Evolutionary conservation across 805 yeast species (phyloP).

Genomic region (Myxozyma vanderwaltii): DNA sequence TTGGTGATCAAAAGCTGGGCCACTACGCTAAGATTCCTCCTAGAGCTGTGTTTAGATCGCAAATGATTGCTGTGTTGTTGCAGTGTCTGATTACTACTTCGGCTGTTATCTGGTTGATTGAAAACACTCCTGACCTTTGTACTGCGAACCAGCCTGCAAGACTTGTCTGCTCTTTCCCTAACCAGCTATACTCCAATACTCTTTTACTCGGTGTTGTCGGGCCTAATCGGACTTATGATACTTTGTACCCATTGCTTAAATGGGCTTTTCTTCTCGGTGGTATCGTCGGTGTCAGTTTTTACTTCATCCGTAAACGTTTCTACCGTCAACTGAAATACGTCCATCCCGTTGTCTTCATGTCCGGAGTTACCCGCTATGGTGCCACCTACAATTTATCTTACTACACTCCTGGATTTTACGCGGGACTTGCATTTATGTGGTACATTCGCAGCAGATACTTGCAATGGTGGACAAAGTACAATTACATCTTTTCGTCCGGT

Average conservation of each 20-base stretch:
- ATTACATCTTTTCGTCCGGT: constrained; percentile 65
- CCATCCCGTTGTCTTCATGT: constrained; percentile 33
- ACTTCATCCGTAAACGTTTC: constrained; percentile 18
- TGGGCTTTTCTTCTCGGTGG: constrained; percentile 36
- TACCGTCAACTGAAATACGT: constrained; percentile 16
- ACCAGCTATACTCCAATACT: constrained; percentile 35
- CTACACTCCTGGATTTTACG: constrained; percentile 48
- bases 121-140: constrained; percentile 34
- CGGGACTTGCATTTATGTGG: constrained; percentile 59
- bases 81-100: constrained; percentile 57
- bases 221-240: constrained; percentile 35
- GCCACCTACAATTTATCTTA: constrained; percentile 28
- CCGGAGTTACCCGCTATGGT: constrained; percentile 32
- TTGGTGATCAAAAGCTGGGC: constrained; percentile 51
- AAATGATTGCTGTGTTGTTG: constrained; percentile 54
- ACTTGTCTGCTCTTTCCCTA: constrained; percentile 37
- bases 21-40: constrained; percentile 60
- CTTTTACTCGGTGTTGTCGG: constrained; percentile 38
- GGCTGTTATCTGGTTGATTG: constrained; percentile 51
- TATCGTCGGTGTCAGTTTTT: constrained; percentile 25
- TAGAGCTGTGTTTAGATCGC: constrained; percentile 52
- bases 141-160: constrained; percentile 29
- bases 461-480: constrained; percentile 77
- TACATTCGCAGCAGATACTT: constrained; percentile 57
- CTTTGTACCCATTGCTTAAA: constrained; percentile 32